Evolutionary conservation across 2,329 filamentous ascomycete species (phyloP), one percentile per base, ranked within the genome.

Genomic region (Camillea tinctor): DNA sequence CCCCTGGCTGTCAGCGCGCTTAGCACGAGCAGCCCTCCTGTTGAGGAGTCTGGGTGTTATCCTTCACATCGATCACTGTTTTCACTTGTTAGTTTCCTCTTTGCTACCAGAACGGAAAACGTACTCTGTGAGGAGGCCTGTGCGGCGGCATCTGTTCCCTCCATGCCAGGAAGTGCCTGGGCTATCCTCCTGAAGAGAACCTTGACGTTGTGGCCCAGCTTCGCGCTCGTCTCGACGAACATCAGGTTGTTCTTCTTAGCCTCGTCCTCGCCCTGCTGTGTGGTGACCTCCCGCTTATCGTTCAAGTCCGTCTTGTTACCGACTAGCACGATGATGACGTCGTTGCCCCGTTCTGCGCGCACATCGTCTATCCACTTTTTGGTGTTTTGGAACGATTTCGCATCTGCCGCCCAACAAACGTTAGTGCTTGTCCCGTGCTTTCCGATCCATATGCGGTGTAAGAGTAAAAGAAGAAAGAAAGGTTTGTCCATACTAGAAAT

Each of bases 301-400:
- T 95, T 96, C 76, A 99, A 79, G 83, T 99, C 95, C 51, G 95
- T 99, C 88, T 99, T 99, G 84, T 99, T 99, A 68, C 95, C 95
- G 48, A 99, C 96, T 52, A 99, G 81, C 52, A 99, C 95, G 71
- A 99, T 98, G 71, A 99, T 99, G 62, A 99, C 96, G 78, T 99
- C 95, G 81, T 96, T 97, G 55, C 95, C 95, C 72, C 95, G 87
- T 81, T 99, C 95, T 55, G 93, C 94, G 64, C 95, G 87, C 60
- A 99, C 95, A 74, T 99, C 95, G 74, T 99, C 95, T 67, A 99
- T 96, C 95, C 96, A 99, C 84, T 99, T 99, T 73, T 93, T 88
- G 57, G 95, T 99, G 79, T 99, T 97, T 75, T 97, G 91, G 82
- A 99, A 99, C 22, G 93, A 96, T 79, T 98, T 97, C 65, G 90